These are phyloP conservation scores for Ascobolus immersus DNA, from an alignment of 495 filamentous ascomycete species.

Conservation along the genomic window DNA sequence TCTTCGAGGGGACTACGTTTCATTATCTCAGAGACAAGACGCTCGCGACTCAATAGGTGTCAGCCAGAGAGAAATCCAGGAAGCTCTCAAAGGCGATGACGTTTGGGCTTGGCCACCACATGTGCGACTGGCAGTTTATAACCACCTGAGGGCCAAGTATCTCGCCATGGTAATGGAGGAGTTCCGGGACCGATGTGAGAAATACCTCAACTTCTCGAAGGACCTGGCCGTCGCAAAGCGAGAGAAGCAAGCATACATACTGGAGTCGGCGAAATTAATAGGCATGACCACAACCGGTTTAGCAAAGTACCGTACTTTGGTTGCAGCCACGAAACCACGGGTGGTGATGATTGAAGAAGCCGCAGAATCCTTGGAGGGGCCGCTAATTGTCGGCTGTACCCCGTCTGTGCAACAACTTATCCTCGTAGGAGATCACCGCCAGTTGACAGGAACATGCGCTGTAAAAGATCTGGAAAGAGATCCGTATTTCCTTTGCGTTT, in stretches of 20 bases:
- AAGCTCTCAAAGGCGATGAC: constrained; percentile 20
- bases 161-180: constrained; percentile 20
- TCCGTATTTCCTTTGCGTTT: constrained; percentile 39
- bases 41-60: constrained; percentile 15
- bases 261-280: constrained; percentile 32
- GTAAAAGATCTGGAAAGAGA: constrained; percentile 26
- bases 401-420: constrained; percentile 46
- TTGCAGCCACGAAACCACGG: constrained; percentile 42
- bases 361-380: constrained; percentile 44
- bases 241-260: constrained; percentile 28
- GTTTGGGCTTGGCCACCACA: constrained; percentile 30
- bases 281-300: constrained; percentile 64
- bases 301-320: constrained; percentile 57
- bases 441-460: constrained; percentile 38
- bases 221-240: constrained; percentile 26
- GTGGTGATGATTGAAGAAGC: constrained; percentile 52
- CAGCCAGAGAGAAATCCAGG: constrained; percentile 15
- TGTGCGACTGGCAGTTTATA: constrained; percentile 34
- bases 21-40: constrained; percentile 25
- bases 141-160: constrained; percentile 23
- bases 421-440: constrained; percentile 51
- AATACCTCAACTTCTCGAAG: constrained; percentile 21
- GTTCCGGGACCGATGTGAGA: constrained; percentile 20
- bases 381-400: constrained; percentile 36
- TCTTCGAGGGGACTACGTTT: constrained; percentile 24